phyloP scores from a whole-genome alignment of 2,329 filamentous ascomycete species.

The Pseudogymnoascus sp. region DNA sequence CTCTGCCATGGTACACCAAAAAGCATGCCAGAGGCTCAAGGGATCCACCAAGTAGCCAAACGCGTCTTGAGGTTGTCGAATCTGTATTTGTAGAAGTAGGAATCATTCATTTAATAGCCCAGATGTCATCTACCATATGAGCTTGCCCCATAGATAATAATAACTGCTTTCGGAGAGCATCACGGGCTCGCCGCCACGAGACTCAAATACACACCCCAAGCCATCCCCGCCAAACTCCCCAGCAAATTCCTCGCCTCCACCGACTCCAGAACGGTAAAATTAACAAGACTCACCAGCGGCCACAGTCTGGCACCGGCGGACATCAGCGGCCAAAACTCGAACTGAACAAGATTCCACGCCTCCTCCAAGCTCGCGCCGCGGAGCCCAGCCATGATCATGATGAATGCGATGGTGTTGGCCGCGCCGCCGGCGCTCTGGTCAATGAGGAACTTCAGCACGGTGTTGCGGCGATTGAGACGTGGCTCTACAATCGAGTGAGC shows the following conservation, averaged over 20 bases:
- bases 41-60: no score
- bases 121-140: not conserved
- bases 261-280: slow-evolving; percentile 63
- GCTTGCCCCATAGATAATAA: not conserved
- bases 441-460: slow-evolving; percentile 57
- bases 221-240: slow-evolving; percentile 63
- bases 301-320: slow-evolving; percentile 65
- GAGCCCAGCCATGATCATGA: slow-evolving; percentile 43
- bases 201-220: slow-evolving; percentile 70
- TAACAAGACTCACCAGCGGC: slow-evolving; percentile 61
- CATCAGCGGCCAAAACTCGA: slow-evolving; percentile 59
- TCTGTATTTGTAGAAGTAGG: not conserved
- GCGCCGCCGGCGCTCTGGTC: slow-evolving; percentile 62
- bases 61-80: not conserved
- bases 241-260: slow-evolving; percentile 64
- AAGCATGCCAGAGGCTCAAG: not conserved
- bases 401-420: slow-evolving; percentile 59
- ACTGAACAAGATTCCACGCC: slow-evolving; percentile 37
- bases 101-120: not conserved
- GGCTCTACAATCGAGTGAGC: slow-evolving; percentile 39
- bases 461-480: slow-evolving; percentile 55
- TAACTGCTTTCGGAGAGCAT: not conserved
- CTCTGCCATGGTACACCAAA: not conserved
- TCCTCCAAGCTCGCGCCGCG: slow-evolving; percentile 34
- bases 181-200: slow-evolving; percentile 39